Base-by-base conservation (phyloP, 805 yeast genomes). In the Lachancea sp. region DNA sequence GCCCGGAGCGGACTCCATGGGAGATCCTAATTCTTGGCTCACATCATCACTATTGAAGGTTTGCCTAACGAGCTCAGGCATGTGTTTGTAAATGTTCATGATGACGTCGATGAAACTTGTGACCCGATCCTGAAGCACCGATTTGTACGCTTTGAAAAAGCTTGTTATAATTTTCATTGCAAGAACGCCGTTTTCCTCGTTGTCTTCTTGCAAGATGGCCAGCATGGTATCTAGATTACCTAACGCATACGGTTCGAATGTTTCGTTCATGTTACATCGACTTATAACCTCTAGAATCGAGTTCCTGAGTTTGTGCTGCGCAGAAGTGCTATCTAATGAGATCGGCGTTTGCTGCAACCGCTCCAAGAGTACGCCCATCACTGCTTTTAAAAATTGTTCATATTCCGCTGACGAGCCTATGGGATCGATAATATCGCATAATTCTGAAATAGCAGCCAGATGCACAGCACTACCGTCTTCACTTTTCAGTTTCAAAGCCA, bases 141-240 rank as follows among this genome's bases (percentile, higher is more conserved):
- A 59, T 67, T 87, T 91, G 68, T 85, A 91, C 1, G 90, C 78
- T 62, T 93, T 85, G 68, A 90, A 96, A 39, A 91, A 68, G 26
- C 84, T 77, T 15, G 97, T 87, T 41, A 90, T 73, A 45, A 88
- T 82, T 60, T 87, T 89, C 84, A 93, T 80, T 62, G 95, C 84
- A 42, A 88, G 71, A 1, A 89, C 87, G 41, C 98, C 98, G 62
- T 93, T 93, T 49, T 90, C 97, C 63, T 95, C 99, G 61, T 93
- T 93, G 58, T 95, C 99, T 13, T 68, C 71, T 16, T 75, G 78
- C 47, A 91, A 69, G 12, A 84, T 68, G 18, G 69, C 63, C 55
- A 81, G 78, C 44, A 91, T 67, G 7, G 43, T 67, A 30, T 77
- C 81, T 55, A 85, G 68, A 16, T 88, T 73, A 31, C 71, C 72